Evolutionary conservation across 1,284 basidiomycete species (phyloP).

Genomic region (Ustilago lituana): DNA sequence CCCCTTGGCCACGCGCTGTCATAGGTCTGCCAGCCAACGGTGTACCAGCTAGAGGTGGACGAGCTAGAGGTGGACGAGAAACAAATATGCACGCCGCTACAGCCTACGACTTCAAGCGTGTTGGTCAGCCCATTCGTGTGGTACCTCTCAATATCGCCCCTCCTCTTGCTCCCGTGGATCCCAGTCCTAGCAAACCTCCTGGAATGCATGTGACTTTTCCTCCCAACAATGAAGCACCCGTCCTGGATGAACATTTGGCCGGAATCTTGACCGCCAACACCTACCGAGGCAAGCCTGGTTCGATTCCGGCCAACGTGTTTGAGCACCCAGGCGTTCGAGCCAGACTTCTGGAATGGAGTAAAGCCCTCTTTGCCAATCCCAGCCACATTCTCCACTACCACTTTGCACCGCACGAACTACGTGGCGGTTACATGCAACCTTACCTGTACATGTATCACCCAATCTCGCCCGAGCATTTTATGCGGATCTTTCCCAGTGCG

Average conservation of each 20-base stretch:
- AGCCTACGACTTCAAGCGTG: no score
- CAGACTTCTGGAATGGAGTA: neutral
- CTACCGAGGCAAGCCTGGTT: neutral
- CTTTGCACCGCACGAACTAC: neutral
- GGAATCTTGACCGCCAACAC: neutral
- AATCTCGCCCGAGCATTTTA: neutral
- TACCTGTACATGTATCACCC: conserved; percentile 7
- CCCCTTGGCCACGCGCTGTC: no score
- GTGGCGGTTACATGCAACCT: neutral
- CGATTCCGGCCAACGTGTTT: neutral
- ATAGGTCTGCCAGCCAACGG: no score
- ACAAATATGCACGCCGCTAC: no score
- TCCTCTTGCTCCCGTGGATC: neutral
- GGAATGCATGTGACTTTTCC: neutral
- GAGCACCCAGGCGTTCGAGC: neutral
- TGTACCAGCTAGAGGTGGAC: no score
- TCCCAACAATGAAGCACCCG: neutral
- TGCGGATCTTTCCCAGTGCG: conserved; percentile 5
- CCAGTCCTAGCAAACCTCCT: neutral
- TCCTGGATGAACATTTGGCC: conserved; percentile 3
- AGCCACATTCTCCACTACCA: neutral
- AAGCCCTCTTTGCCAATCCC: neutral
- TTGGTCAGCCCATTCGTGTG: no score
- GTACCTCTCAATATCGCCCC: no score
- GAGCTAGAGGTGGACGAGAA: no score